These are phyloP conservation scores for Xylariales sp. DNA, from an alignment of 2,329 filamentous ascomycete species.

Conservation along the genomic window DNA sequence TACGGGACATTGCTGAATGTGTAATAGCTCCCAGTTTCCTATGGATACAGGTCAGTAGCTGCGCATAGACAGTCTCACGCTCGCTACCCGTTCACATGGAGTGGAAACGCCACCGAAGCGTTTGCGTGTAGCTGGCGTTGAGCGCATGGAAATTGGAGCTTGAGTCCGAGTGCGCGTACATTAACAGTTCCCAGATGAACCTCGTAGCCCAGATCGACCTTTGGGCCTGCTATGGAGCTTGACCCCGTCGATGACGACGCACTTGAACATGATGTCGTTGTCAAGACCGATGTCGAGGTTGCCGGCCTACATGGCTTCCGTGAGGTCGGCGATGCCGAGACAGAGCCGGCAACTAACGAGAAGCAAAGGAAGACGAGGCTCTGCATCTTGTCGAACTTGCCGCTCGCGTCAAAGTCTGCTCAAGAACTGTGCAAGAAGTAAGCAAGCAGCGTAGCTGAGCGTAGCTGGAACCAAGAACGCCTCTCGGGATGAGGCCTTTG, in stretches of 20 bases:
- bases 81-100: too few relatives aligned
- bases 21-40: conserved; percentile 29
- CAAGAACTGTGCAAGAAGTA: neutral
- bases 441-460: too few relatives aligned
- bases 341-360: neutral
- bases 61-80: too few relatives aligned
- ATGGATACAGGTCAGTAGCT: neutral
- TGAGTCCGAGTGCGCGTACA: too few relatives aligned
- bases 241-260: neutral
- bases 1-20: conserved; percentile 35
- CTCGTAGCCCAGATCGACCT: conserved; percentile 23
- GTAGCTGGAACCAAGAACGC: too few relatives aligned
- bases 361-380: neutral
- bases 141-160: too few relatives aligned
- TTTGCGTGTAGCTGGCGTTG: too few relatives aligned
- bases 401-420: neutral
- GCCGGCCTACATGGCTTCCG: neutral
- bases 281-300: conserved; percentile 1
- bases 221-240: conserved; percentile 2
- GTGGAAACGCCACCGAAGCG: too few relatives aligned
- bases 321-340: neutral
- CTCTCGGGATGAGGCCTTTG: too few relatives aligned
- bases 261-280: neutral
- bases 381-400: neutral
- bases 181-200: conserved; percentile 20